phyloP scores from a whole-genome alignment of 2,329 filamentous ascomycete genomes.

The Verruconis gallopava region DNA sequence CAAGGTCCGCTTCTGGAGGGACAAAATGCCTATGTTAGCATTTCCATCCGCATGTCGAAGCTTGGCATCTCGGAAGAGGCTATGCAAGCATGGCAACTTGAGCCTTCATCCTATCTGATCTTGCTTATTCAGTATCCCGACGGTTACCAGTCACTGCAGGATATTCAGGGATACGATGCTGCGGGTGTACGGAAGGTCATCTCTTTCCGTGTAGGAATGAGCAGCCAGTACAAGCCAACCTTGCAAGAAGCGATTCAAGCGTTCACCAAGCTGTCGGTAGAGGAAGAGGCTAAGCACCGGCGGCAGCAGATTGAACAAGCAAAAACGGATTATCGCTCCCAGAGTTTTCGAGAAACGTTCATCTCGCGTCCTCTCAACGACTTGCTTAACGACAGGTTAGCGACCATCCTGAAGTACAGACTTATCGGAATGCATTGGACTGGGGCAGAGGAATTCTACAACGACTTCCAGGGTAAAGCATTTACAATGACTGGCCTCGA shows the following conservation, averaged over 20 bases:
- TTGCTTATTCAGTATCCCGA: slow-evolving; percentile 53
- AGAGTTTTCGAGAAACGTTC: slow-evolving; percentile 45
- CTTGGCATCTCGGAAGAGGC: slow-evolving; percentile 63
- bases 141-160: slow-evolving; percentile 49
- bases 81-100: slow-evolving; percentile 64
- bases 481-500: slow-evolving; percentile 14
- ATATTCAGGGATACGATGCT: slow-evolving; percentile 33
- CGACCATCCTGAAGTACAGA: slow-evolving; percentile 49
- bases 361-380: slow-evolving; percentile 60
- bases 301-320: background rate
- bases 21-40: slow-evolving; percentile 42
- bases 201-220: slow-evolving; percentile 58
- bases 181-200: slow-evolving; percentile 25
- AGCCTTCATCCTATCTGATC: slow-evolving; percentile 54
- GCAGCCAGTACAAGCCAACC: slow-evolving; percentile 58
- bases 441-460: slow-evolving; percentile 48
- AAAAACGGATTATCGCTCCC: slow-evolving; percentile 2
- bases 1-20: slow-evolving; percentile 34
- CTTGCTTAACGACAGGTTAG: slow-evolving; percentile 53
- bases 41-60: slow-evolving; percentile 57
- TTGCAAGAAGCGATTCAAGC: slow-evolving; percentile 38
- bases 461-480: slow-evolving; percentile 30
- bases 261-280: slow-evolving; percentile 32
- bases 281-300: slow-evolving; percentile 18
- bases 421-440: slow-evolving; percentile 48